These are phyloP conservation scores for Oryza nivara DNA, from an alignment of 176 grass and related monocot genomes.

Conservation along the genomic window DNA sequence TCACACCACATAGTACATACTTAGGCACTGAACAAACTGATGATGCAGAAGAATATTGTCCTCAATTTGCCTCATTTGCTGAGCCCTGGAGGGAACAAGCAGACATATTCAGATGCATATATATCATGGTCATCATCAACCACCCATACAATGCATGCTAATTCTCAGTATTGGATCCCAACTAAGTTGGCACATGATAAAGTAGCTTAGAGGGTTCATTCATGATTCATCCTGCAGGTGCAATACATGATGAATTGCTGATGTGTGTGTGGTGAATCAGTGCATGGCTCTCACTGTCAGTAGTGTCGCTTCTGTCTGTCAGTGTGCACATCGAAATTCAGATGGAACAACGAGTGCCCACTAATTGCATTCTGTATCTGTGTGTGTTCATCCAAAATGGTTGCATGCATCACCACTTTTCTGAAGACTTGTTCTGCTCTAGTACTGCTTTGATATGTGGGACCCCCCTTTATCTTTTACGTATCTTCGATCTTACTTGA, in stretches of 20 bases:
- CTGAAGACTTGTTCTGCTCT: neutral
- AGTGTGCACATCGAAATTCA: neutral
- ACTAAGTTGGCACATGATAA: neutral
- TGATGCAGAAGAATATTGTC: conserved; percentile 18
- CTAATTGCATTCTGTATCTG: neutral
- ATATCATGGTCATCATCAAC: neutral
- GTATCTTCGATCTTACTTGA: neutral
- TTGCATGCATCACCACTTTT: neutral
- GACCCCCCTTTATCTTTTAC: neutral
- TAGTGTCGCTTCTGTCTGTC: neutral
- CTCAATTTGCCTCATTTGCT: neutral
- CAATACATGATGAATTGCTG: neutral
- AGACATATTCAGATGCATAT: neutral
- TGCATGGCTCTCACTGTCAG: neutral
- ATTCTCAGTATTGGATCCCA: neutral
- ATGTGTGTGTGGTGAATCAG: neutral
- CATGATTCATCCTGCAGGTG: neutral
- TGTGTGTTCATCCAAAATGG: neutral
- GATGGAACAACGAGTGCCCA: neutral
- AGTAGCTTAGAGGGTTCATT: neutral
- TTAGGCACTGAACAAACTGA: neutral
- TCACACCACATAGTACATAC: neutral
- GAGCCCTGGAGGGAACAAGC: neutral
- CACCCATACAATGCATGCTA: neutral
- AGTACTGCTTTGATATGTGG: neutral